Base-by-base conservation (phyloP, 148 eudicot genomes). In the Euryodendron excelsum region DNA sequence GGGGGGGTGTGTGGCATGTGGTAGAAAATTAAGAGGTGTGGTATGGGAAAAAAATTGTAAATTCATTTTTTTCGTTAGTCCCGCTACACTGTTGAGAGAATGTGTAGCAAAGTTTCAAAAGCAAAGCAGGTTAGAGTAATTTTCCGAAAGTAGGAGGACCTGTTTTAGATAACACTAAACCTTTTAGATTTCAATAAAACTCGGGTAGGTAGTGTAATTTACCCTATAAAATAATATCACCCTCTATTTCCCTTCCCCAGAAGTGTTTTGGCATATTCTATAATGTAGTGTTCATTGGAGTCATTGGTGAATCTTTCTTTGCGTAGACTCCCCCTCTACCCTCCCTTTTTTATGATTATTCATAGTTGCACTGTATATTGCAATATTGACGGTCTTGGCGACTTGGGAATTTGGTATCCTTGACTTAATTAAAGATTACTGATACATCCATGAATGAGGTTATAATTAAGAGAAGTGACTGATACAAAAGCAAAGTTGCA, bases 351-450 rank as follows among this genome's bases (percentile, higher is more conserved):
- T 45, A 9, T 68, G 14, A 3, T 9, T 52, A 3, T 1, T 23
- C 27, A 55, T 15, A 50, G 47, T 33, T 55, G 47, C 20, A 34
- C 48, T 33, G 21, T 31, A 21, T 10, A 31, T 18, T 31, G 44
- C 63, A n/a, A 9, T 17, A 12, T 50, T 18, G 5, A 34, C 39
- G 14, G 18, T 66, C 15, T 66, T 37, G 44, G 71, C 47, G 37
- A 66, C 15, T 66, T 37, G 44, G 71, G 71, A 66, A 66, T 66
- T 36, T 36, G 17, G 21, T n/a, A 39, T 66, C 48, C 71, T 20
- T 12, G 6, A n/a, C n/a, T n/a, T n/a, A 13, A 33, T 30, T 48
- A 7, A 20, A 17, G 75, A 28, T 50, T 72, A 30, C 20, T 27
- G 30, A 50, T 31, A 8, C n/a, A 28, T 72, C 11, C 6, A 72